These are phyloP conservation scores for Beauveria varroae DNA, from an alignment of 2,329 filamentous ascomycete species.

Conservation along the genomic window DNA sequence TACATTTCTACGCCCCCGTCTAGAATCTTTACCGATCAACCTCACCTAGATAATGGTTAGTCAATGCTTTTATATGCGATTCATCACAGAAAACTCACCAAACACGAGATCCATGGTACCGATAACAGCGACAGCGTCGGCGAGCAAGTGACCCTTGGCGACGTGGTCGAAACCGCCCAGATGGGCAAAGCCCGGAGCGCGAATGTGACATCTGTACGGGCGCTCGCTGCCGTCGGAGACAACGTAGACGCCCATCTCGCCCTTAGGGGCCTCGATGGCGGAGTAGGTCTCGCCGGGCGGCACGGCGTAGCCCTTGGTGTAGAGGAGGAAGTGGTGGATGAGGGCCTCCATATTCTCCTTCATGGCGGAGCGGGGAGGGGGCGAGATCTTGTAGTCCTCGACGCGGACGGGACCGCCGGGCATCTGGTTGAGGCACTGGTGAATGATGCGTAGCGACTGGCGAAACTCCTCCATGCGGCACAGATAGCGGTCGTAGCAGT, in stretches of 20 bases:
- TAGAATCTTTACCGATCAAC: constrained; percentile 46
- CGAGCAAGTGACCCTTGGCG: constrained; percentile 82
- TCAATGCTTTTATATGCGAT: not conserved
- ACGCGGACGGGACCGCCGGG: constrained; percentile 87
- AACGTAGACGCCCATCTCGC: constrained; percentile 96
- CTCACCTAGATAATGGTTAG: constrained; percentile 44
- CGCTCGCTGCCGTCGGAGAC: constrained; percentile 95
- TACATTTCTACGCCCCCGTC: constrained; percentile 19
- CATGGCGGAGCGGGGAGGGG: constrained; percentile 94
- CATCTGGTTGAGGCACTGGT: constrained; percentile 99
- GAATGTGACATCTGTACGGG: constrained; percentile 95
- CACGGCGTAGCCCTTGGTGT: constrained; percentile 96
- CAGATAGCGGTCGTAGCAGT: constrained; percentile 98
- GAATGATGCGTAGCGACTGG: constrained; percentile 94
- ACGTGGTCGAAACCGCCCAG: constrained; percentile 91
- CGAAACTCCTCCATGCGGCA: constrained; percentile 99
- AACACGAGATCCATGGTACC: constrained; percentile 86
- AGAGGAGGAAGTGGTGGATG: constrained; percentile 98
- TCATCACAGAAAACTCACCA: constrained; percentile 45
- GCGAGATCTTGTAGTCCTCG: constrained; percentile 97
- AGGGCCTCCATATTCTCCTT: constrained; percentile 99
- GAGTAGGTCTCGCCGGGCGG: constrained; percentile 97
- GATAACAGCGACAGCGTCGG: constrained; percentile 95
- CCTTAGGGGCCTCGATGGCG: constrained; percentile 98
- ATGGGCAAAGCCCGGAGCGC: constrained; percentile 94